These are phyloP conservation scores for Dalbergia cochinchinensis DNA, from an alignment of 306 rosid species.

Conservation along the genomic window DNA sequence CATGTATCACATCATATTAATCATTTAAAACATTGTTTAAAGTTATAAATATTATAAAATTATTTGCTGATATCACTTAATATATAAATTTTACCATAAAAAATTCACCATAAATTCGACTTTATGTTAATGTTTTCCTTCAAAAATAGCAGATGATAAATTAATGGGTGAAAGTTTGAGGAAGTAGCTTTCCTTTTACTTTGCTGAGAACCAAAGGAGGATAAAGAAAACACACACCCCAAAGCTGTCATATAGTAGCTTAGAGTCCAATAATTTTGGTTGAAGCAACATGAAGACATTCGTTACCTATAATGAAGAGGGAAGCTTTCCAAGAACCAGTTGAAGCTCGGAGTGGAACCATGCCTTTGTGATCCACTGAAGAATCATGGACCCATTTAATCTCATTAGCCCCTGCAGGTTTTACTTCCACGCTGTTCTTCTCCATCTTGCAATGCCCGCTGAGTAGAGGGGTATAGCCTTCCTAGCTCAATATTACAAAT, in stretches of 20 bases:
- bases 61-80: too few species aligned
- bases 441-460: constrained; percentile 44
- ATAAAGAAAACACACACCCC: background rate
- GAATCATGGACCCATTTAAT: constrained; percentile 66
- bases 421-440: constrained; percentile 42
- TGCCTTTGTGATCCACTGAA: constrained; percentile 67
- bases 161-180: constrained; percentile 27
- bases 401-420: constrained; percentile 38
- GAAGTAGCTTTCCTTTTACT: constrained; percentile 12
- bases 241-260: background rate
- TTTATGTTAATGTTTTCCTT: background rate
- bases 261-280: constrained; percentile 14
- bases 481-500: background rate
- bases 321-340: constrained; percentile 83
- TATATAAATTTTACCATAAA: too few species aligned
- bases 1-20: too few species aligned
- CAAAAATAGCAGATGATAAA: background rate
- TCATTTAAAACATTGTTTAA: too few species aligned
- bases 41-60: too few species aligned
- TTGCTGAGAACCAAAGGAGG: constrained; percentile 6
- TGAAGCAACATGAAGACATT: background rate
- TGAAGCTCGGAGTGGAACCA: constrained; percentile 66
- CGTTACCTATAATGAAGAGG: constrained; percentile 66
- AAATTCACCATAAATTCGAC: too few species aligned
- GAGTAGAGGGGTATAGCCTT: background rate